Percentiles rank a stretch among this genome's conserved stretches.
Conservation (phyloP, 768 basidiomycete genomes). For the Cystobasidium onofrii region DNA sequence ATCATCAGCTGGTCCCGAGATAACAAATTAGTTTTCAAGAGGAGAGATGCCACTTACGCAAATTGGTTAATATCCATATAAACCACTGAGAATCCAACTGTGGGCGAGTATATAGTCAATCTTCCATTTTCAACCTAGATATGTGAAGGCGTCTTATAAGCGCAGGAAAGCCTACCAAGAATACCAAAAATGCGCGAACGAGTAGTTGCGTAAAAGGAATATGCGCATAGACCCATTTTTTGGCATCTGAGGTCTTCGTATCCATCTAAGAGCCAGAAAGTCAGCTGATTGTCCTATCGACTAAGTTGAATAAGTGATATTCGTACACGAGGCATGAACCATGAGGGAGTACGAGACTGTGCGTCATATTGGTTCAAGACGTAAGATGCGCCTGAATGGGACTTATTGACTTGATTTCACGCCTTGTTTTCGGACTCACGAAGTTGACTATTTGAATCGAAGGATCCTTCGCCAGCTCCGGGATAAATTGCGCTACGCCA, state of each 20-base stretch:
- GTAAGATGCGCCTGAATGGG: too few species aligned
- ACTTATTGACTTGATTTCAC: background rate
- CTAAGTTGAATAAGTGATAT: background rate
- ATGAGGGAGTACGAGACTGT: conserved; percentile 8
- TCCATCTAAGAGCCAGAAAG: background rate
- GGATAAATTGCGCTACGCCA: conserved; percentile 30
- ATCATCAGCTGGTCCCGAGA: too few species aligned
- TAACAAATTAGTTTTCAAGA: too few species aligned
- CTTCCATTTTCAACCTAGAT: background rate
- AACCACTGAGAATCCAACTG: conserved; percentile 15
- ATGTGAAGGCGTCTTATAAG: background rate
- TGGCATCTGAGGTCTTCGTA: background rate
- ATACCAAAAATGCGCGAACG: background rate
- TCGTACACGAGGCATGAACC: conserved; percentile 5
- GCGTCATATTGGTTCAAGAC: too few species aligned
- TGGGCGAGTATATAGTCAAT: background rate
- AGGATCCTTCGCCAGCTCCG: conserved; percentile 31
- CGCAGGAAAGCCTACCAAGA: background rate
- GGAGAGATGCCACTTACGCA: too few species aligned
- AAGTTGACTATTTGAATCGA: conserved; percentile 34
- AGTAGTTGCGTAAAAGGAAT: background rate
- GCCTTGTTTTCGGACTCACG: background rate
- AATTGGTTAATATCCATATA: conserved; percentile 19
- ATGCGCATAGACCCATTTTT: conserved; percentile 8
- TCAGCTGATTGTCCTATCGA: background rate